Percentiles rank a stretch among this genome's conserved stretches.
Conservation (phyloP, 768 basidiomycete genomes). For the Phallus indusiatus region DNA sequence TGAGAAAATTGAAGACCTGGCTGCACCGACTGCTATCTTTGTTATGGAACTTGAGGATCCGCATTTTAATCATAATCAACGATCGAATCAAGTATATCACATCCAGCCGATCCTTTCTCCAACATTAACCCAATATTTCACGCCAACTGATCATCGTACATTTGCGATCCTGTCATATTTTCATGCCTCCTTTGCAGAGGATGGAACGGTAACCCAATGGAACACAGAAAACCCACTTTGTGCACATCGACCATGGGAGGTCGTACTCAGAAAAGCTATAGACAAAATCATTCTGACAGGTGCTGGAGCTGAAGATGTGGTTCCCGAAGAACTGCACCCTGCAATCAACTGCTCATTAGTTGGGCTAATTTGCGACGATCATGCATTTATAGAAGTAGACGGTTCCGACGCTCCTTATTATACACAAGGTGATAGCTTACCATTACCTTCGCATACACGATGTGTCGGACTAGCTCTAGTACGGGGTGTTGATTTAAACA, state of each 20-base stretch:
- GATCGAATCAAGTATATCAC: slow-evolving; percentile 5
- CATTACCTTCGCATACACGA: slow-evolving; percentile 47
- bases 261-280: slow-evolving; percentile 47
- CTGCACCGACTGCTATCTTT: slow-evolving; percentile 53
- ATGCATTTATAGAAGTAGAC: slow-evolving; percentile 3
- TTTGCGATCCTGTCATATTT: slow-evolving; percentile 73
- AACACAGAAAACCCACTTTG: slow-evolving; percentile 58
- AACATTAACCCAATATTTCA: slow-evolving; percentile 33
- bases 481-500: slow-evolving; percentile 31
- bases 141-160: slow-evolving; percentile 62
- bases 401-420: slow-evolving; percentile 27
- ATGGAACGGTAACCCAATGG: slow-evolving; percentile 41
- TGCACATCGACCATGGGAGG: slow-evolving; percentile 60
- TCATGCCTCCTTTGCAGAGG: slow-evolving; percentile 35
- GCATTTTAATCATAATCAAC: background rate
- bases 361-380: slow-evolving; percentile 52
- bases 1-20: slow-evolving; percentile 54
- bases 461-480: slow-evolving; percentile 76
- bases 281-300: slow-evolving; percentile 62
- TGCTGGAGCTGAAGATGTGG: slow-evolving; percentile 71
- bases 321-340: slow-evolving; percentile 51
- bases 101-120: slow-evolving; percentile 41
- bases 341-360: slow-evolving; percentile 80
- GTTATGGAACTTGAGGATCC: slow-evolving; percentile 13
- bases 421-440: slow-evolving; percentile 41